Evolutionary conservation across 306 rosid genomes (phyloP), one percentile per base, ranked within the genome.

Genomic region (Spatholobus suberectus): DNA sequence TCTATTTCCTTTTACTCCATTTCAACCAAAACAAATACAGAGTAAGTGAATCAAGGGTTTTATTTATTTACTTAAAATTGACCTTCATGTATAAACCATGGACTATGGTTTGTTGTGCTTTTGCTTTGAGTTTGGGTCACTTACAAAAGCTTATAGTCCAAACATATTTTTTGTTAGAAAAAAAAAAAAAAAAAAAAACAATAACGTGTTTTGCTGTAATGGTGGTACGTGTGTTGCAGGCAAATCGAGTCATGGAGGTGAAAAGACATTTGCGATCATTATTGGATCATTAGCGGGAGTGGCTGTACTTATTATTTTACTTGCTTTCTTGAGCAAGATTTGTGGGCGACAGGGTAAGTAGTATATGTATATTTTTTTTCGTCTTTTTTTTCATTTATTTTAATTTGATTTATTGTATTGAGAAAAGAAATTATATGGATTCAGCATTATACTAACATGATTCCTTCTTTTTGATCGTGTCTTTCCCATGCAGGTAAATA

Each of bases 241-340:
- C 5, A 89, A 93, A 84, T 86, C 88, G 0, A 27, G 5, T 24
- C 74, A 35, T 14, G 89, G 79, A 11, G 90, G 95, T 23, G 91
- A 86, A 88, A 93, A 89, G 89, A 93, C 89, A 81, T 95, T 95
- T 83, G 97, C 95, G 52, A 80, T 95, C 8, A 87, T 95, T 40
- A 72, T 93, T 71, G 98, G 98, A 18, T 78, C 89, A 70, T 69
- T 95, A 78, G 95, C 98, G 0, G 98, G 92, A 81, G 85, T 87
- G 32, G 98, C 97, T 32, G 83, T 95, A 15, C 80, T 95, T 27
- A 83, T 95, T 32, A 89, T 93, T 72, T 90, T 95, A 43, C 83
- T 92, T 10, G 81, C 91, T 7, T 95, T 95, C 89, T 6, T 93
- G 3, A 84, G 85, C 84, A 93, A 76, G 77, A 78, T 88, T 55